Conservation (phyloP, 176 grass and related monocot species). For the Triticum monococcum region DNA sequence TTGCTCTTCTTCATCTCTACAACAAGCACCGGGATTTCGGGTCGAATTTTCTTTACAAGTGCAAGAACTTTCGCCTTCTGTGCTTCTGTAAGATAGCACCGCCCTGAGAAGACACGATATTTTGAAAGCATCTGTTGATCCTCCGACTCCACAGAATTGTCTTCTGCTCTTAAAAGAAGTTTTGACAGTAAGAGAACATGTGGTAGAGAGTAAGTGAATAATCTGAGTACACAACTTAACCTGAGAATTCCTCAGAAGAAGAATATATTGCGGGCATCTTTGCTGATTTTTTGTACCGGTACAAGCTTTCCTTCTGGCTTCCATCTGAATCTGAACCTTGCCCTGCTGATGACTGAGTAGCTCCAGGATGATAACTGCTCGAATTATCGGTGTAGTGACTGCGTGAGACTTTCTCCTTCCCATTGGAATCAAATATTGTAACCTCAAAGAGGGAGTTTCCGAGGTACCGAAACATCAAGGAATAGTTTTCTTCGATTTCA, state of each 20-base stretch:
- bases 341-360: neutral
- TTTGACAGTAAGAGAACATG: neutral
- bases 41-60: slow-evolving; percentile 8
- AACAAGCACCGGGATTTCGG: slow-evolving; percentile 12
- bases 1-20: slow-evolving; percentile 24
- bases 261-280: neutral
- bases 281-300: neutral
- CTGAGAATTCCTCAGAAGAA: slow-evolving; percentile 28
- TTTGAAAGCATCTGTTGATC: neutral
- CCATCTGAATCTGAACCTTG: neutral
- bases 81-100: slow-evolving; percentile 1
- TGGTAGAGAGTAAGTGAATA: neutral
- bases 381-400: neutral
- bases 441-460: slow-evolving; percentile 30
- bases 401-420: slow-evolving; percentile 29
- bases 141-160: neutral
- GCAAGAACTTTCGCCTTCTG: neutral
- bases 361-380: neutral
- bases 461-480: slow-evolving; percentile 38
- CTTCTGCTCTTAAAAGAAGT: slow-evolving; percentile 9
- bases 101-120: slow-evolving; percentile 15
- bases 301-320: neutral
- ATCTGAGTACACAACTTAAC: slow-evolving; percentile 16
- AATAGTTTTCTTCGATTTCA: slow-evolving; percentile 39
- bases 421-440: slow-evolving; percentile 32